phyloP scores from a whole-genome alignment of 2,329 filamentous ascomycete genomes.

The Arthroderma sp. region DNA sequence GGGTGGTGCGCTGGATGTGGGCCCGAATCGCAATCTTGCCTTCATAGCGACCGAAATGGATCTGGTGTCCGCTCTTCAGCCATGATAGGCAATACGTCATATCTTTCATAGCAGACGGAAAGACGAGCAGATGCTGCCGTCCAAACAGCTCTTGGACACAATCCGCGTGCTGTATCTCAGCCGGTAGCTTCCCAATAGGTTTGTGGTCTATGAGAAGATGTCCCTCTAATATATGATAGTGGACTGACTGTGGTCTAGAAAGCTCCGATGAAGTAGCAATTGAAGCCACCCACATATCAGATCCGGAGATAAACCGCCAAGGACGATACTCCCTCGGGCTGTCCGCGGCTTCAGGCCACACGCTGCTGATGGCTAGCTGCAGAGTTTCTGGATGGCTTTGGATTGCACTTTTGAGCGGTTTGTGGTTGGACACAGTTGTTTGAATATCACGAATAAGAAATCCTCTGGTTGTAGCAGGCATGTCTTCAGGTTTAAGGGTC shows the following conservation, averaged over 20 bases:
- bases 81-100: slow-evolving; percentile 16
- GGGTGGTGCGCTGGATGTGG: slow-evolving; percentile 1
- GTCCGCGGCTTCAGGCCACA: slow-evolving; percentile 31
- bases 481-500: too few species aligned
- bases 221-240: slow-evolving; percentile 22
- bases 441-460: slow-evolving; percentile 37
- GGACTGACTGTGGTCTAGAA: slow-evolving; percentile 6
- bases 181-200: slow-evolving; percentile 19
- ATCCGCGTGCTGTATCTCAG: slow-evolving; percentile 13
- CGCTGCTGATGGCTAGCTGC: slow-evolving; percentile 21
- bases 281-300: slow-evolving; percentile 1
- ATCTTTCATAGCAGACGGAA: slow-evolving; percentile 17
- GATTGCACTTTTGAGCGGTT: too few species aligned
- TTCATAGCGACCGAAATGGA: slow-evolving; percentile 11
- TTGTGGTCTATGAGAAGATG: slow-evolving; percentile 21
- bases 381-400: slow-evolving; percentile 16
- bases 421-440: slow-evolving; percentile 14
- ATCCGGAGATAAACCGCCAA: too few species aligned
- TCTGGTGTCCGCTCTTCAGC: slow-evolving; percentile 19
- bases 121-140: slow-evolving; percentile 5
- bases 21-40: slow-evolving; percentile 24
- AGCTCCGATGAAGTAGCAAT: not conserved
- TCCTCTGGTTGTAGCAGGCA: slow-evolving; percentile 16
- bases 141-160: slow-evolving; percentile 18
- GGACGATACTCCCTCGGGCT: too few species aligned